phyloP scores from a whole-genome alignment of 306 rosid genomes.

The Prunus campanulata region DNA sequence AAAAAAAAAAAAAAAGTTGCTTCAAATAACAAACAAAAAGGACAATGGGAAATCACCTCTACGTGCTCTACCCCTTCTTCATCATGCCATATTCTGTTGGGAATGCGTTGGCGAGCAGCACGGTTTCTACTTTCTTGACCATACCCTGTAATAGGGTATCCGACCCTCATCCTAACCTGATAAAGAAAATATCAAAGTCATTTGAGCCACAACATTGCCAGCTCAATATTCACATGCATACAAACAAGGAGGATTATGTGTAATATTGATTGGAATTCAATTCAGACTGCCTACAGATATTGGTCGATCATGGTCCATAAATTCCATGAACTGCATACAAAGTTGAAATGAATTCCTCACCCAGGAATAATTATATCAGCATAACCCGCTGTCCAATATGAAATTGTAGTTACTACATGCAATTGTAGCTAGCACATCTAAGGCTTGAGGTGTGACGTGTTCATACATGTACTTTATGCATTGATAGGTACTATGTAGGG shows the following conservation, averaged over 20 bases:
- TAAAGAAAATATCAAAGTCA: conserved; percentile 11
- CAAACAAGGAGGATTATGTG: not conserved
- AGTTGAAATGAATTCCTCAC: not conserved
- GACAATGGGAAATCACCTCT: conserved; percentile 50
- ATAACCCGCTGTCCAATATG: not conserved
- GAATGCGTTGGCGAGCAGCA: conserved; percentile 98
- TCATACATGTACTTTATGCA: not conserved
- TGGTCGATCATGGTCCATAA: not conserved
- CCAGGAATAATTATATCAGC: not conserved
- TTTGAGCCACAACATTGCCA: conserved; percentile 3
- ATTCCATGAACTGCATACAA: not conserved
- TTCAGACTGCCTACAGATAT: not conserved
- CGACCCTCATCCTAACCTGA: conserved; percentile 88
- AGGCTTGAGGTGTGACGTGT: not conserved
- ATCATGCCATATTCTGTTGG: conserved; percentile 80
- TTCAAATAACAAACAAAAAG: not conserved
- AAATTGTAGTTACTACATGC: not conserved
- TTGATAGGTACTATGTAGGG: not conserved
- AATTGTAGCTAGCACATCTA: not conserved
- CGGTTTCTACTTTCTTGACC: conserved; percentile 99
- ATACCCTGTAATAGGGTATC: conserved; percentile 94
- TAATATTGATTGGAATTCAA: not conserved
- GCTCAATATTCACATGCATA: not conserved
- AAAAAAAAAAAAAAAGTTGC: not conserved
- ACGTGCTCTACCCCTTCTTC: conserved; percentile 91